Evolutionary conservation across 2,329 filamentous ascomycete species (phyloP), one percentile per base, ranked within the genome.

Genomic region (Trichoderma sp.): DNA sequence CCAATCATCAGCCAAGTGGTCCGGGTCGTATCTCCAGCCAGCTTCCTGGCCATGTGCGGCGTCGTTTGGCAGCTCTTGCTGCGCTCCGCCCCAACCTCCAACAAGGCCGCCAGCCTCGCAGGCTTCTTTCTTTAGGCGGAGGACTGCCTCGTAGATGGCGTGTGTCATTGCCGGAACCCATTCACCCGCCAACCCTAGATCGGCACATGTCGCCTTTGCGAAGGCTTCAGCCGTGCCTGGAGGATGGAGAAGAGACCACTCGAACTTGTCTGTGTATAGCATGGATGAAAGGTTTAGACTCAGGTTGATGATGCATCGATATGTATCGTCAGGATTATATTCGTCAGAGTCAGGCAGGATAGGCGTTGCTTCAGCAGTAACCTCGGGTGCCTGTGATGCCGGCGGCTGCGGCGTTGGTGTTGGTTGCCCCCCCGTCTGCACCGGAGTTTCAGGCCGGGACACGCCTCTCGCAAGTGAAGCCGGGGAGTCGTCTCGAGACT

Each of bases 81-180:
- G 80, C 32, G 77, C 70, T 35, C 80, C 89, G 68, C 87, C 87
- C 83, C 89, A 88, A 48, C 90, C 90, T 17, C 88, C 84, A n/a
- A 97, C 89, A 8, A 97, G 81, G 1, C 93, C 93, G 42, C 93
- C 93, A 45, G 93, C 93, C 78, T 98, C 95, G 75, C 94, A 97
- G 1, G 94, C 93, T 76, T 98, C 95, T 79, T 99, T 99, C 82
- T 98, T 98, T 35, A 97, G 82, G 56, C 92, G 91, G 70, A 98
- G 79, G 0, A 96, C 93, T 10, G 95, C 92, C 79, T 99, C 95
- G 78, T 98, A 98, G 73, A 99, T 98, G 37, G 94, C 95, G 76
- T 97, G 94, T 15, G 95, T 92, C 82, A 99, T 92, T 34, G 93
- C 92, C 3, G 93, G 92, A 5, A 97, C 89, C 93, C 95, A 99